Conservation (phyloP, 2,329 filamentous ascomycete genomes). For the Fusarium sp. region DNA sequence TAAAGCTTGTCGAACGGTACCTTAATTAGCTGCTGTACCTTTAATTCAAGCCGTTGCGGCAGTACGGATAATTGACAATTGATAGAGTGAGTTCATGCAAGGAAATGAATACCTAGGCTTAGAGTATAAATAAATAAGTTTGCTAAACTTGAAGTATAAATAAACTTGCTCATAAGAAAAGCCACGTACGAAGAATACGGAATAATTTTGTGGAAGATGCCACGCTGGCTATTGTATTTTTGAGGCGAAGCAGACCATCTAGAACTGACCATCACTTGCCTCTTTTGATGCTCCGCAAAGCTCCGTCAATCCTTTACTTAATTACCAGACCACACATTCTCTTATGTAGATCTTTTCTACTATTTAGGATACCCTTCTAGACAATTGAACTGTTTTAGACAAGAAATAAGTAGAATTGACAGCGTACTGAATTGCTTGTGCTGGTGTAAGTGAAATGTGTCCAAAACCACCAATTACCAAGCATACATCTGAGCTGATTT, state of each 20-base stretch:
- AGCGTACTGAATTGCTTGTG: no score
- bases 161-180: constrained; percentile 1
- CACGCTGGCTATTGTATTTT: constrained; percentile 43
- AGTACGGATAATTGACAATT: not conserved
- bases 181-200: not conserved
- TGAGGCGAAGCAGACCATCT: constrained; percentile 32
- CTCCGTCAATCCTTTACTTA: not conserved
- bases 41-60: not conserved
- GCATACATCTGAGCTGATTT: constrained; percentile 34
- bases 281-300: not conserved
- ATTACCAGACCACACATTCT: not conserved
- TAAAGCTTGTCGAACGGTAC: constrained; percentile 31
- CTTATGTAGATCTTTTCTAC: no score
- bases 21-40: constrained; percentile 10
- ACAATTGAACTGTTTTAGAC: no score
- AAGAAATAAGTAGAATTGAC: not conserved
- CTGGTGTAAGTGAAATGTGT: constrained; percentile 33
- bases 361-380: no score
- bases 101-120: not conserved
- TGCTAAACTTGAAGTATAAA: constrained; percentile 5
- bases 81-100: not conserved
- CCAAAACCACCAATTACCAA: constrained; percentile 30
- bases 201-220: constrained; percentile 35
- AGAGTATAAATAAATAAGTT: not conserved
- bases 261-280: constrained; percentile 17